These are phyloP conservation scores for Tulasnella sp. DNA, from an alignment of 768 basidiomycete species.

Conservation along the genomic window DNA sequence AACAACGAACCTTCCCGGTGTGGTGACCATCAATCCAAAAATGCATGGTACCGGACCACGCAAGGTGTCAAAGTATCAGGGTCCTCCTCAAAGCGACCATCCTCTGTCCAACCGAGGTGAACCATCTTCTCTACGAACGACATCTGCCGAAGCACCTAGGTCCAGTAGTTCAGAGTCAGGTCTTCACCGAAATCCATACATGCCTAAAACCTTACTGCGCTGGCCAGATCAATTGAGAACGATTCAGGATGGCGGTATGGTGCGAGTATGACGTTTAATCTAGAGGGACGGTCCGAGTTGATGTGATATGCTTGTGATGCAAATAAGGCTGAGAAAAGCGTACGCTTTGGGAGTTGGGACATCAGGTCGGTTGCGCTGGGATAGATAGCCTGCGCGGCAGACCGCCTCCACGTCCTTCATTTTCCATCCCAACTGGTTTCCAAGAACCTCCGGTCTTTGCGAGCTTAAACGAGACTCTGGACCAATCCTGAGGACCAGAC, in stretches of 20 bases:
- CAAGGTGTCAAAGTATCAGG: background rate
- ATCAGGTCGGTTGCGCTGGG: background rate
- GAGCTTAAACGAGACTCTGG: background rate
- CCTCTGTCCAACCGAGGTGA: conserved; percentile 10
- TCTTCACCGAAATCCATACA: too few relatives aligned
- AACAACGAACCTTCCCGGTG: conserved; percentile 13
- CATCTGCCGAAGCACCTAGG: conserved; percentile 1
- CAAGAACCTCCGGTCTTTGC: background rate
- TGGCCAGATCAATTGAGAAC: conserved; percentile 15
- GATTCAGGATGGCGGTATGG: conserved; percentile 66
- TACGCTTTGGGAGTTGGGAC: background rate
- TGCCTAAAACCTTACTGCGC: conserved; percentile 9
- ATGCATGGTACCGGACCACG: conserved; percentile 18
- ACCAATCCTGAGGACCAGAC: background rate
- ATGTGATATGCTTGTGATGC: conserved; percentile 14
- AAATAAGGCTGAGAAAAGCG: background rate
- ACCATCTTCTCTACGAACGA: conserved; percentile 13
- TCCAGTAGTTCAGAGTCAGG: background rate
- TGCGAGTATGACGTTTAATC: conserved; percentile 62
- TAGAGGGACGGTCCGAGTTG: conserved; percentile 39
- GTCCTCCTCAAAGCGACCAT: background rate
- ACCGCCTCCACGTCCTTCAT: background rate
- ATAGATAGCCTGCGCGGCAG: background rate
- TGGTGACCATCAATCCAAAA: conserved; percentile 16
- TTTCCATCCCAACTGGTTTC: background rate